These are phyloP conservation scores for Nitzschia palea DNA, from an alignment of 108 stramenopile species.

Conservation along the genomic window DNA sequence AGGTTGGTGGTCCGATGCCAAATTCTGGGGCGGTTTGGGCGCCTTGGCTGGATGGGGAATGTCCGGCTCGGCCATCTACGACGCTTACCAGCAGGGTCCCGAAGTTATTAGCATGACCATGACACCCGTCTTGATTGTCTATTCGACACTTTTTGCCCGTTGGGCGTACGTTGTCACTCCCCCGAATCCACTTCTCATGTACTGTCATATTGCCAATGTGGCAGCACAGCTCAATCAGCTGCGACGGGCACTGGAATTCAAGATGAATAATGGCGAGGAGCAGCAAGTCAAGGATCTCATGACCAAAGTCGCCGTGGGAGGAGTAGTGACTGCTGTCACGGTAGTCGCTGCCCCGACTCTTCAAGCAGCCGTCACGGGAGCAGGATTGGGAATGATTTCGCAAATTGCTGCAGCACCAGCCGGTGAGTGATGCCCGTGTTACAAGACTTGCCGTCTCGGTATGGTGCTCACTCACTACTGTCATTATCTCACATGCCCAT, in stretches of 20 bases:
- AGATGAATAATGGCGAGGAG: constrained; percentile 59
- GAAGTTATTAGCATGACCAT: constrained; percentile 86
- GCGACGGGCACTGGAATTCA: constrained; percentile 75
- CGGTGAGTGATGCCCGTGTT: too few relatives aligned
- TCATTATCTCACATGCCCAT: too few relatives aligned
- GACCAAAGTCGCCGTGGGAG: constrained; percentile 64
- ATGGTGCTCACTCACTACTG: too few relatives aligned
- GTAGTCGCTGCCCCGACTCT: constrained; percentile 63
- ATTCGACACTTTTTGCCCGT: constrained; percentile 78
- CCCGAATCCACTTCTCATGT: constrained; percentile 64
- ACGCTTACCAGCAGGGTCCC: constrained; percentile 72
- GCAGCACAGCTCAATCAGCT: constrained; percentile 82
- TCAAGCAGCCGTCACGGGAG: constrained; percentile 42
- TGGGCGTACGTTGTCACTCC: constrained; percentile 85
- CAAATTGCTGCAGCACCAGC: constrained; percentile 75
- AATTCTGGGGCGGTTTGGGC: constrained; percentile 80
- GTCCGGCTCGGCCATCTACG: constrained; percentile 86
- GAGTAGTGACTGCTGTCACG: constrained; percentile 54
- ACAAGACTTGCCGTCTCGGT: too few relatives aligned
- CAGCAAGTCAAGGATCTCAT: constrained; percentile 65
- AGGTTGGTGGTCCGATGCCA: constrained; percentile 56
- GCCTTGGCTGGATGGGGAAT: constrained; percentile 91
- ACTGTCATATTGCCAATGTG: constrained; percentile 82
- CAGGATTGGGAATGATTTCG: constrained; percentile 63
- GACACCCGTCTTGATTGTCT: constrained; percentile 86